Base-by-base conservation (phyloP, 768 basidiomycete genomes). In the Lenzites betulinus region DNA sequence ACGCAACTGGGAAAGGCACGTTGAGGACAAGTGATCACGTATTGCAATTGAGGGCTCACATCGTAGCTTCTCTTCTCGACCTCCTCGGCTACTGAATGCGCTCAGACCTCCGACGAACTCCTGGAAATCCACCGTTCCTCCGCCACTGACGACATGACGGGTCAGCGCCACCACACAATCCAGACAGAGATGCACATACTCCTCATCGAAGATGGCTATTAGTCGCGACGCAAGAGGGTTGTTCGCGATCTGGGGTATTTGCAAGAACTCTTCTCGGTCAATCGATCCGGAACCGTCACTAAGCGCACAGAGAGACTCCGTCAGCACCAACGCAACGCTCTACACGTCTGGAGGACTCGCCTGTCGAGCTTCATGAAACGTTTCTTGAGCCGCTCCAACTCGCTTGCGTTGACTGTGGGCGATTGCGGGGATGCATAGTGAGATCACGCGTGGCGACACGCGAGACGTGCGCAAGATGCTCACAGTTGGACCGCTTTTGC, bases 191-290 rank as follows among this genome's bases (percentile, higher is more conserved):
- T 15, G 51, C 41, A 85, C 93, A 76, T 68, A 98, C 96, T 98
- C 95, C 77, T 98, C 93, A 71, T 99, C 97, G 70, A 99, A 99
- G 71, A 99, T 98, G 52, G 97, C 97, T 70, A 99, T 98, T 95
- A 99, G 94, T 59, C 97, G 86, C 54, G 90, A 91, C 53, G 97
- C 94, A 49, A 99, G 79, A 0, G 97, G 97, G 75, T 98, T 99
- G 58, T 93, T 95, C 22, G 96, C 96, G 69, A 98, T 98, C 79
- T 96, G 94, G 0, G 97, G 97, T 82, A 99, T 97, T 80, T 95
- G 94, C 62, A 98, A 78, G 77, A 99, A 99, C 75, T 99, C 97
- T 67, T 98, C 97, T 47, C 93, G 90, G 80, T 98, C 96, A 75
- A 99, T 96, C 22, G 95, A 95, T 62, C 97, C 97, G 30, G 93